Percentiles rank a stretch among this genome's conserved stretches.
Evolutionary conservation across 2,329 filamentous ascomycete species (phyloP).

Genomic region (Sclerotinia borealis): DNA sequence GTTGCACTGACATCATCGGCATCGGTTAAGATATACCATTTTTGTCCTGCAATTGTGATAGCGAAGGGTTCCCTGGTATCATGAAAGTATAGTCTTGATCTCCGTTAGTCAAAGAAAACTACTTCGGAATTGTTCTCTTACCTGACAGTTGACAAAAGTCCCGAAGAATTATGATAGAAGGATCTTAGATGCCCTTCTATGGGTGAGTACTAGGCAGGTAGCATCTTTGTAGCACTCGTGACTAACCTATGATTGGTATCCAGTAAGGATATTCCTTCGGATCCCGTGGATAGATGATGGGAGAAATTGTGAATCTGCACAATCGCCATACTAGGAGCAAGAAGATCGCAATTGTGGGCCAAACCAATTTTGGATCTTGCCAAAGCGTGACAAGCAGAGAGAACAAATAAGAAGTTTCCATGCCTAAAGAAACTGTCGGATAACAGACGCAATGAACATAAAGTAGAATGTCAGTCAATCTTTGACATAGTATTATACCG

Average conservation of each 20-base stretch:
- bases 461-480: too few species aligned
- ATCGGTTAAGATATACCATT: neutral
- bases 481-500: too few species aligned
- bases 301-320: neutral
- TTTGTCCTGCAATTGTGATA: neutral
- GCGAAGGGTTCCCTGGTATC: neutral
- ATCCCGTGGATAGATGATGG: neutral
- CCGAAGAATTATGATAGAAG: neutral
- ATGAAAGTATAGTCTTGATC: neutral
- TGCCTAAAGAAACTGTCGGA: too few species aligned
- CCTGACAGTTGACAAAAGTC: neutral
- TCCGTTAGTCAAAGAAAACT: neutral
- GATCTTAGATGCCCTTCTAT: neutral
- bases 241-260: neutral
- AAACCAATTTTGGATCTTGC: neutral
- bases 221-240: too few species aligned
- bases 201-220: neutral
- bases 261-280: slow-evolving; percentile 2
- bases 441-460: too few species aligned
- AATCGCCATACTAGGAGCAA: neutral
- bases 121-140: neutral
- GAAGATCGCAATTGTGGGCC: neutral
- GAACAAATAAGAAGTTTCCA: too few species aligned
- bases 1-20: neutral
- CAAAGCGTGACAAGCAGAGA: too few species aligned